phyloP scores from a whole-genome alignment of 148 eudicot species.

The Chenopodium berlandieri region DNA sequence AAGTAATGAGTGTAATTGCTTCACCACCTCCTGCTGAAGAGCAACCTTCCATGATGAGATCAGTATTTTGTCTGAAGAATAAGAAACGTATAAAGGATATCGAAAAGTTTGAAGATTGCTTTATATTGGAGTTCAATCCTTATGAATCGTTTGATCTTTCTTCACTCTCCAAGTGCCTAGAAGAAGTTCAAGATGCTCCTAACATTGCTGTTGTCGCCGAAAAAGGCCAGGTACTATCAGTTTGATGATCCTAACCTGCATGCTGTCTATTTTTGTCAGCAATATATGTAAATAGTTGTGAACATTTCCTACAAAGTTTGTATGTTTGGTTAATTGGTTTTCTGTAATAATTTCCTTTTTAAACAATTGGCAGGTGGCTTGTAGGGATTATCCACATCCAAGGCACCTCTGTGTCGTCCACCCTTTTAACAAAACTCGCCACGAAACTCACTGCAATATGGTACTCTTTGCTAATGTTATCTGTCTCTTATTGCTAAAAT shows the following conservation, averaged over 20 bases:
- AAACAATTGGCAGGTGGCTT: slow-evolving; percentile 31
- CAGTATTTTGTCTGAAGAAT: slow-evolving; percentile 35
- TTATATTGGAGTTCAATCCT: slow-evolving; percentile 46
- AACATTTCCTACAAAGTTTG: too few relatives aligned
- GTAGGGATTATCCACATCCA: slow-evolving; percentile 19
- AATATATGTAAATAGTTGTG: neutral
- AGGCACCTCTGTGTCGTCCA: slow-evolving; percentile 39
- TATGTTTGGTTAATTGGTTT: neutral
- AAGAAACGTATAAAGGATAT: slow-evolving; percentile 13
- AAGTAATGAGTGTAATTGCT: too few relatives aligned
- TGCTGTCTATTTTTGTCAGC: too few relatives aligned
- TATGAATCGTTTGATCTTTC: slow-evolving; percentile 15
- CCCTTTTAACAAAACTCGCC: slow-evolving; percentile 42
- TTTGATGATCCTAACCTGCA: too few relatives aligned
- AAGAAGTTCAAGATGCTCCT: slow-evolving; percentile 14
- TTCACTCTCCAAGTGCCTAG: neutral
- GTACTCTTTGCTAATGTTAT: neutral
- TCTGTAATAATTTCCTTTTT: neutral
- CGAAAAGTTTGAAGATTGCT: slow-evolving; percentile 53
- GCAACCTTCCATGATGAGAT: slow-evolving; percentile 22
- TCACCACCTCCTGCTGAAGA: neutral
- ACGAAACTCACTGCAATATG: slow-evolving; percentile 15
- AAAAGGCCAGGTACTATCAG: slow-evolving; percentile 31
- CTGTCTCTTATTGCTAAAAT: too few relatives aligned
- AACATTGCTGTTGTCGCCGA: slow-evolving; percentile 39